phyloP scores from a whole-genome alignment of 2,329 filamentous ascomycete species.

The Aureobasidium leucospermi region DNA sequence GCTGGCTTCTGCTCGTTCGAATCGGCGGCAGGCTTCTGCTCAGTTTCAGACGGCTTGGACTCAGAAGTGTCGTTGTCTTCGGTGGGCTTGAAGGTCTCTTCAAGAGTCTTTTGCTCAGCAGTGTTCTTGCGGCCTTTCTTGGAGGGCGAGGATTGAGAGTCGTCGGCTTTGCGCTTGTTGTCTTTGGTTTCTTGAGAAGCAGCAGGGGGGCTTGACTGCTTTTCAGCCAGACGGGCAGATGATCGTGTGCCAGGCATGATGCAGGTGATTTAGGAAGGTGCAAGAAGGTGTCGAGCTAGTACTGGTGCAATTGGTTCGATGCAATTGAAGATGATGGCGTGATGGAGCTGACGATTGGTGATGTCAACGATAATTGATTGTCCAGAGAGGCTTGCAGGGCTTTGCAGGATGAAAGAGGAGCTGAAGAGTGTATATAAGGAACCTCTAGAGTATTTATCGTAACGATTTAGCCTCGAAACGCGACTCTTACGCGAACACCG shows the following conservation, averaged over 20 bases:
- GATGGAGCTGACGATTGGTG: slow-evolving; percentile 6
- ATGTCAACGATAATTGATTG: slow-evolving; percentile 1
- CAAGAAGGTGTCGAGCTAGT: neutral
- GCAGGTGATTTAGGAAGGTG: neutral
- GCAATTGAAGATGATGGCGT: neutral
- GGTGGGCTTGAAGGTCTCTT: slow-evolving; percentile 42
- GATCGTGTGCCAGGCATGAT: slow-evolving; percentile 27
- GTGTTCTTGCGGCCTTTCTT: slow-evolving; percentile 35
- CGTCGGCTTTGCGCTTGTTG: slow-evolving; percentile 28
- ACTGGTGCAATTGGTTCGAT: neutral
- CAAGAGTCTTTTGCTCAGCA: slow-evolving; percentile 44
- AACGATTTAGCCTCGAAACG: slow-evolving; percentile 9
- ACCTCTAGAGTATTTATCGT: slow-evolving; percentile 13
- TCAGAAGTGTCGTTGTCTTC: slow-evolving; percentile 22
- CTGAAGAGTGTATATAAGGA: slow-evolving; percentile 13
- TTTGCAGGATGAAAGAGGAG: neutral
- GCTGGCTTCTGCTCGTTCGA: neutral
- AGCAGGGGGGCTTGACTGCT: slow-evolving; percentile 18
- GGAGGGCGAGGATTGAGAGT: slow-evolving; percentile 25
- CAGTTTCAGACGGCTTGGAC: slow-evolving; percentile 19
- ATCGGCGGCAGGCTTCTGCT: slow-evolving; percentile 18
- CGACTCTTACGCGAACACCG: slow-evolving; percentile 1
- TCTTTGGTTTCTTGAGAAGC: slow-evolving; percentile 16
- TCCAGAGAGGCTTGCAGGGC: neutral
- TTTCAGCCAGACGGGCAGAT: slow-evolving; percentile 21